Conservation (phyloP, 176 grass and related monocot genomes). For the Carex scoparia region DNA sequence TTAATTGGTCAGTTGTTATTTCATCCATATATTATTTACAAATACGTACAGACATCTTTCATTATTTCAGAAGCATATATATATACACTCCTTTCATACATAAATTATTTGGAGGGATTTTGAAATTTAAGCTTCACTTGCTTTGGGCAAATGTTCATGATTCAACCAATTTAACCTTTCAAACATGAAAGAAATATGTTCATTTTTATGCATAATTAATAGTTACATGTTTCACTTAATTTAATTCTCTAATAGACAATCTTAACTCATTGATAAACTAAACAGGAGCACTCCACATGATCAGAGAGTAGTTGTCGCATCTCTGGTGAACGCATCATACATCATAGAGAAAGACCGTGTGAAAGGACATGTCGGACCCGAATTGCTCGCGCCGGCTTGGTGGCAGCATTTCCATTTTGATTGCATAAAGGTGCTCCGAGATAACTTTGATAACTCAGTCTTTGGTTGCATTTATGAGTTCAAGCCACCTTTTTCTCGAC, state of each 20-base stretch:
- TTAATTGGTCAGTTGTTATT: slow-evolving; percentile 40
- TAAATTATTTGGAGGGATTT: neutral
- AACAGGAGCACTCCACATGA: slow-evolving; percentile 4
- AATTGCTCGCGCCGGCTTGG: neutral
- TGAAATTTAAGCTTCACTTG: neutral
- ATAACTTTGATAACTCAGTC: neutral
- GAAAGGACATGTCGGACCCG: neutral
- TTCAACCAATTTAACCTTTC: neutral
- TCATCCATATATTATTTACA: no score
- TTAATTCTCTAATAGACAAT: neutral
- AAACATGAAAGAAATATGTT: neutral
- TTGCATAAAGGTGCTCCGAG: neutral
- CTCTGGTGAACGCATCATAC: neutral
- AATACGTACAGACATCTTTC: no score
- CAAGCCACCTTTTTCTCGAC: neutral
- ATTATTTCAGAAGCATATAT: no score
- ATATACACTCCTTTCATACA: neutral
- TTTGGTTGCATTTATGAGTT: neutral
- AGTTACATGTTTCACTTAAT: neutral
- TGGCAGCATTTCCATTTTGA: neutral
- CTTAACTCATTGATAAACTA: neutral
- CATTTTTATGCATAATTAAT: no score
- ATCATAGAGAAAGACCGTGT: neutral
- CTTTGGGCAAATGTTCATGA: neutral
- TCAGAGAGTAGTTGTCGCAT: neutral